Percentiles rank a stretch among this genome's conserved stretches.
These are phyloP conservation scores for Penicillium sp. DNA, from an alignment of 2,329 filamentous ascomycete species.

Conservation along the genomic window DNA sequence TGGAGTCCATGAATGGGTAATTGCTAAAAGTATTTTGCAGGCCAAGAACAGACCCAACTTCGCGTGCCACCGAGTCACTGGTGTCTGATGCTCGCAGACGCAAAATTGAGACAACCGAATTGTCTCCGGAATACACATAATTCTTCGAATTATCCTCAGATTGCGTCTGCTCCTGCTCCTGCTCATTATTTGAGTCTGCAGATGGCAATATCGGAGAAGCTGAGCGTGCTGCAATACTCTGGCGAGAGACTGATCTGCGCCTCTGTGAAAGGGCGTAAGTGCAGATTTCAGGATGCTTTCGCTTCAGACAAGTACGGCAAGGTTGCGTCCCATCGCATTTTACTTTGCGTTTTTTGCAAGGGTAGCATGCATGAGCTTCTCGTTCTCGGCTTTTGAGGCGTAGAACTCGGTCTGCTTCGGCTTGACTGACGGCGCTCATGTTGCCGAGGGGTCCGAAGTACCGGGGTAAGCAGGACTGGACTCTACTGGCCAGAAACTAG, in stretches of 20 bases:
- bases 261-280: too few species aligned
- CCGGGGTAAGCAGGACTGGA: too few species aligned
- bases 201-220: too few species aligned
- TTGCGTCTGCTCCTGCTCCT: not conserved
- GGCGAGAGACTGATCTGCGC: too few species aligned
- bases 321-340: conserved; percentile 33
- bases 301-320: conserved; percentile 25
- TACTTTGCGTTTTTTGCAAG: conserved; percentile 35
- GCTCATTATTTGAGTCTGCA: too few species aligned
- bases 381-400: conserved; percentile 28
- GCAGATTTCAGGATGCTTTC: too few species aligned
- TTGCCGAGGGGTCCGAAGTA: too few species aligned
- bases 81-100: conserved; percentile 26
- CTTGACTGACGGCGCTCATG: conserved; percentile 14
- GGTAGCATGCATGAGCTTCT: conserved; percentile 34
- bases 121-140: conserved; percentile 32
- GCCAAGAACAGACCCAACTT: conserved; percentile 31
- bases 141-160: conserved; percentile 10
- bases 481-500: too few species aligned
- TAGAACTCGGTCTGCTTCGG: conserved; percentile 30
- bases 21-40: conserved; percentile 30
- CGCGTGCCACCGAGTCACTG: conserved; percentile 26
- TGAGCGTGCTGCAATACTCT: too few species aligned
- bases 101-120: conserved; percentile 31
- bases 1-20: conserved; percentile 29